Conservation (phyloP, 2,329 filamentous ascomycete species). For the Cladosporium velox region DNA sequence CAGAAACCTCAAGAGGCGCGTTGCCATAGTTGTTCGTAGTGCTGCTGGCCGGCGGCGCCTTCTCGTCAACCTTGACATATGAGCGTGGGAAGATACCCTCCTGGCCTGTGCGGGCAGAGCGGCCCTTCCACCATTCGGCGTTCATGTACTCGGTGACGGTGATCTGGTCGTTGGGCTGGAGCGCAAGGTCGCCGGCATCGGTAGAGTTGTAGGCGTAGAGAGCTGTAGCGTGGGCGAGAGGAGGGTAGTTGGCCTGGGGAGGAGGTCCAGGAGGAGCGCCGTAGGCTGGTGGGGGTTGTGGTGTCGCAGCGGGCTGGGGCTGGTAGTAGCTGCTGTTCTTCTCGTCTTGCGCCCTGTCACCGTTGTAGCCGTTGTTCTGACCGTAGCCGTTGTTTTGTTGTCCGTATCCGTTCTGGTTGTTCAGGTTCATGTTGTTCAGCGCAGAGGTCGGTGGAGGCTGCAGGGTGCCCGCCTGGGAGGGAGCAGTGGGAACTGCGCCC, state of each 20-base stretch:
- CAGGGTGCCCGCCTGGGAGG: slow-evolving; percentile 24
- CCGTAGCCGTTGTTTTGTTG: slow-evolving; percentile 20
- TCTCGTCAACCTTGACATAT: slow-evolving; percentile 76
- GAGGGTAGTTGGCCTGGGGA: slow-evolving; percentile 47
- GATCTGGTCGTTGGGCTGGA: slow-evolving; percentile 79
- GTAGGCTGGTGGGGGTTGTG: slow-evolving; percentile 57
- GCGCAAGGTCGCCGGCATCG: slow-evolving; percentile 77
- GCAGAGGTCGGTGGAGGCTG: slow-evolving; percentile 33
- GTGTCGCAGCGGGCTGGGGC: slow-evolving; percentile 35
- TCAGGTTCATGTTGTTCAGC: slow-evolving; percentile 36
- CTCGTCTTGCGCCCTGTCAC: slow-evolving; percentile 32
- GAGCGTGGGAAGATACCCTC: slow-evolving; percentile 95
- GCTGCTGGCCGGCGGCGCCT: slow-evolving; percentile 45
- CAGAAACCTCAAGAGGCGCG: slow-evolving; percentile 73
- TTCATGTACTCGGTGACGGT: slow-evolving; percentile 91
- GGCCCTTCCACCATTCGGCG: slow-evolving; percentile 93
- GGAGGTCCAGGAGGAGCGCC: slow-evolving; percentile 50
- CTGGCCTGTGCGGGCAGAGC: slow-evolving; percentile 75
- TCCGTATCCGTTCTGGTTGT: slow-evolving; percentile 29
- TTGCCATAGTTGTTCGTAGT: slow-evolving; percentile 49
- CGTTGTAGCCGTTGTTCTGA: slow-evolving; percentile 20
- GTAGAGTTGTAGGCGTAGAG: slow-evolving; percentile 80
- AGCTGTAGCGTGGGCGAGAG: slow-evolving; percentile 74
- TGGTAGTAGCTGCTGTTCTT: slow-evolving; percentile 43
- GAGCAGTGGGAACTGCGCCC: slow-evolving; percentile 38